phyloP scores from a whole-genome alignment of 2,329 filamentous ascomycete genomes.

The Colletotrichum sidae region DNA sequence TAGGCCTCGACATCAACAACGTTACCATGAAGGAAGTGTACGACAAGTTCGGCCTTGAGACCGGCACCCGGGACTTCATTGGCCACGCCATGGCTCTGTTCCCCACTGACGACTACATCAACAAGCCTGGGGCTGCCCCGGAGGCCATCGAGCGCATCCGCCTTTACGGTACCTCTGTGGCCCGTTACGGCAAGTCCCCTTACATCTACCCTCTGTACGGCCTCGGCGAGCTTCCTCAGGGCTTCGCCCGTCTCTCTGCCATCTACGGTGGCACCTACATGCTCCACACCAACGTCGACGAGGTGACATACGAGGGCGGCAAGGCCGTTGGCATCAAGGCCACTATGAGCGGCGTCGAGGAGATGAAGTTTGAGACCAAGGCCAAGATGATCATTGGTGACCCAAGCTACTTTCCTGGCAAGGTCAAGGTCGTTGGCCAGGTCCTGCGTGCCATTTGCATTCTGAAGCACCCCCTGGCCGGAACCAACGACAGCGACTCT shows the following conservation, averaged over 20 bases:
- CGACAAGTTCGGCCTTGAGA: conserved; percentile 95
- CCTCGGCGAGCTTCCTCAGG: conserved; percentile 95
- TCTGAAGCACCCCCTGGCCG: conserved; percentile 91
- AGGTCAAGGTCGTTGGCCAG: conserved; percentile 88
- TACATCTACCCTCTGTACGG: conserved; percentile 99
- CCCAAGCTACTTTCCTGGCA: conserved; percentile 94
- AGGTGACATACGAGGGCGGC: conserved; percentile 84
- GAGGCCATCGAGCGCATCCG: conserved; percentile 93
- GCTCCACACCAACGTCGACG: conserved; percentile 95
- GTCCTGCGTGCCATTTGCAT: conserved; percentile 98
- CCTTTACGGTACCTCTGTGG: conserved; percentile 97
- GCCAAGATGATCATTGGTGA: conserved; percentile 96
- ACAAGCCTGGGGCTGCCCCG: conserved; percentile 76
- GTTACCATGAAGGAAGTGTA: conserved; percentile 98
- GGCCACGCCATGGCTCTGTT: conserved; percentile 99
- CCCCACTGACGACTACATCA: conserved; percentile 88
- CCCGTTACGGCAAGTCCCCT: conserved; percentile 96
- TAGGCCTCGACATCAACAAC: conserved; percentile 82
- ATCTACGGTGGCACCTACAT: conserved; percentile 99
- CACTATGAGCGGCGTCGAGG: conserved; percentile 90
- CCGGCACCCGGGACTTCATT: conserved; percentile 91
- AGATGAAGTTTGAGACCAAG: conserved; percentile 97
- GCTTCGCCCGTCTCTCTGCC: conserved; percentile 95
- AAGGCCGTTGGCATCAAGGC: conserved; percentile 98
- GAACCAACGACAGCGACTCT: conserved; percentile 90